Percentiles rank a stretch among this genome's conserved stretches.
phyloP scores from a whole-genome alignment of 805 yeast genomes.

The Wickerhamiella alocasiicola region DNA sequence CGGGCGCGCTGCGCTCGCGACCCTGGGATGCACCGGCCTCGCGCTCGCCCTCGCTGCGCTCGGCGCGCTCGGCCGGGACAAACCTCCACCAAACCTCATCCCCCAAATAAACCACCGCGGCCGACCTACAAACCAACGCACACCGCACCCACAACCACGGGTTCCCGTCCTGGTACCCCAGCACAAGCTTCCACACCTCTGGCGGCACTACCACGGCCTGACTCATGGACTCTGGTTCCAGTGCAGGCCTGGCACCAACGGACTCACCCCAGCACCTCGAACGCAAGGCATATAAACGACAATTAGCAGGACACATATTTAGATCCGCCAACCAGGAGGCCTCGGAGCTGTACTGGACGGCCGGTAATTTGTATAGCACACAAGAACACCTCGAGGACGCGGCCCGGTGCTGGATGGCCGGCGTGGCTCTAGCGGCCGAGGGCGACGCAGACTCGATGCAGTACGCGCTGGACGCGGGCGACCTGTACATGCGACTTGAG shows the following conservation, averaged over 20 bases:
- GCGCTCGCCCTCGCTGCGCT: too few relatives aligned
- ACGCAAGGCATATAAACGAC: constrained; percentile 1
- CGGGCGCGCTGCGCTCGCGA: too few relatives aligned
- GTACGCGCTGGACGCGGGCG: constrained; percentile 12
- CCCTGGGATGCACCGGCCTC: too few relatives aligned
- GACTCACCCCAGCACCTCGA: too few relatives aligned
- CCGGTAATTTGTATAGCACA: constrained; percentile 4
- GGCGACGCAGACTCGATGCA: constrained; percentile 12
- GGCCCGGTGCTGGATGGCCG: constrained; percentile 6
- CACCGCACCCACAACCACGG: constrained; percentile 1
- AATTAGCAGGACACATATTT: constrained; percentile 3
- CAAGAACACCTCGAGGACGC: not conserved
- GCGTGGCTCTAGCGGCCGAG: not conserved
- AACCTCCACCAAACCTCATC: constrained; percentile 8
- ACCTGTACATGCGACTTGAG: constrained; percentile 12
- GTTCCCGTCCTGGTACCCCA: not conserved
- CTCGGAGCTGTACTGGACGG: constrained; percentile 5
- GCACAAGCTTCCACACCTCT: constrained; percentile 3
- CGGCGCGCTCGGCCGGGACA: not conserved
- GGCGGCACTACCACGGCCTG: too few relatives aligned
- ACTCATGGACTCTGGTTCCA: too few relatives aligned
- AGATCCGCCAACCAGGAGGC: constrained; percentile 5
- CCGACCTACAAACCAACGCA: constrained; percentile 2
- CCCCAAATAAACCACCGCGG: not conserved
- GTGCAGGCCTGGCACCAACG: too few relatives aligned